Evolutionary conservation across 1,284 basidiomycete genomes (phyloP).

Genomic region (Earliella scabrosa): DNA sequence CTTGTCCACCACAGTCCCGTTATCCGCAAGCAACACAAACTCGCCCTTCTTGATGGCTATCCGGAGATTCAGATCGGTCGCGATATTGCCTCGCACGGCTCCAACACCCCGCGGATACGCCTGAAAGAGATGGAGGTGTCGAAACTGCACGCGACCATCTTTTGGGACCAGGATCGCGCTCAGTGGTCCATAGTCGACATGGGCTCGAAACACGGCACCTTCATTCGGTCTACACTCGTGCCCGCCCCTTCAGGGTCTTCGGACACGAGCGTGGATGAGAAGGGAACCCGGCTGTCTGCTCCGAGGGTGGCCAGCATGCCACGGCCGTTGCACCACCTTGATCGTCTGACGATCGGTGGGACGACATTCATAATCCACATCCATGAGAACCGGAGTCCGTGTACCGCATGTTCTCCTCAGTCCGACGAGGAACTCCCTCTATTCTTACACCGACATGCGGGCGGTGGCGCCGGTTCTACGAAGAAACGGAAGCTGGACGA

Average conservation of each 20-base stretch:
- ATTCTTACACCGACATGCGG: slow-evolving; percentile 44
- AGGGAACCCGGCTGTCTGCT: slow-evolving; percentile 60
- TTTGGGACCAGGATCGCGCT: slow-evolving; percentile 61
- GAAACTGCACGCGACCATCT: slow-evolving; percentile 75
- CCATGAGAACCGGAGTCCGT: slow-evolving; percentile 63
- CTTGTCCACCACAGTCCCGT: slow-evolving; percentile 55
- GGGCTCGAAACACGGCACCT: slow-evolving; percentile 83
- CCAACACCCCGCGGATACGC: slow-evolving; percentile 62
- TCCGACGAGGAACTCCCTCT: slow-evolving; percentile 61
- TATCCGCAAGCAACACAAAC: slow-evolving; percentile 49
- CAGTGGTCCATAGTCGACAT: slow-evolving; percentile 79
- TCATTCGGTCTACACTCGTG: slow-evolving; percentile 41
- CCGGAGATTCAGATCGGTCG: slow-evolving; percentile 72
- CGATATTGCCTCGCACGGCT: slow-evolving; percentile 55
- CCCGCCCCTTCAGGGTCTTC: slow-evolving; percentile 6
- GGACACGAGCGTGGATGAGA: slow-evolving; percentile 11
- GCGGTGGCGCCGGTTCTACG: slow-evolving; percentile 26
- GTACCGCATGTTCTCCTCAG: slow-evolving; percentile 57
- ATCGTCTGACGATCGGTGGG: slow-evolving; percentile 65
- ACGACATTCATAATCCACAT: slow-evolving; percentile 74
- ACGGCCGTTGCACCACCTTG: slow-evolving; percentile 60
- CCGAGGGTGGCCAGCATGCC: slow-evolving; percentile 71
- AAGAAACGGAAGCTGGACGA: slow-evolving; percentile 39
- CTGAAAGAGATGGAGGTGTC: slow-evolving; percentile 83
- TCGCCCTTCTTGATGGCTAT: slow-evolving; percentile 67